phyloP scores from a whole-genome alignment of 768 basidiomycete species.

The Boletus sensibilis region DNA sequence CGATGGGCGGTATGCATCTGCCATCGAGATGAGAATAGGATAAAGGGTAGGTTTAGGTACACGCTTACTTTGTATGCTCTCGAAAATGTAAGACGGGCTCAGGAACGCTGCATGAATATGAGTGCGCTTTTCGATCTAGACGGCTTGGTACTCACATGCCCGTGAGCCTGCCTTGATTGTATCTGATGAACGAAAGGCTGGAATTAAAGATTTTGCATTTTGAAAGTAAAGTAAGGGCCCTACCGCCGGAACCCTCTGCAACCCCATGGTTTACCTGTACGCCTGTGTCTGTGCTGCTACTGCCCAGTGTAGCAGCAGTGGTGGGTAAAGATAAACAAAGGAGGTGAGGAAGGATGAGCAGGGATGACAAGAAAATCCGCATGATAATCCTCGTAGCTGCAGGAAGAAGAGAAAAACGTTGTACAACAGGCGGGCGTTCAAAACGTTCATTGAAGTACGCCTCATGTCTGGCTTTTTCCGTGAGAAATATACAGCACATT shows the following conservation, averaged over 20 bases:
- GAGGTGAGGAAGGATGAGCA: not conserved
- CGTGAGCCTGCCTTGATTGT: not conserved
- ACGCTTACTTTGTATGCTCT: conserved; percentile 1
- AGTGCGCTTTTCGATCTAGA: not conserved
- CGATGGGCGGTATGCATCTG: not conserved
- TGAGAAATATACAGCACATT: not conserved
- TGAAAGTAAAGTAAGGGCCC: not conserved
- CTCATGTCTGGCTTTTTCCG: not conserved
- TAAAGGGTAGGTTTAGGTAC: not conserved
- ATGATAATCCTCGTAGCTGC: not conserved
- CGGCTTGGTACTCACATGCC: not conserved
- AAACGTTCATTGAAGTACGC: not conserved
- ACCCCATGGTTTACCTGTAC: not conserved
- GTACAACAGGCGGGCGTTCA: not conserved
- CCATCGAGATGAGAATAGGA: not conserved
- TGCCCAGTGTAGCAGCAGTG: not conserved
- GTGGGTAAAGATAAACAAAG: not conserved
- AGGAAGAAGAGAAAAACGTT: not conserved
- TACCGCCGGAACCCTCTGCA: not conserved
- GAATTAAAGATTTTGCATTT: not conserved
- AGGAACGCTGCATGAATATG: not conserved
- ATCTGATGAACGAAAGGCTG: not conserved
- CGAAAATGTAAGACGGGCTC: not conserved
- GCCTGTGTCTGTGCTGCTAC: too few relatives aligned
- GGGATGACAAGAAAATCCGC: not conserved